Base-by-base conservation (phyloP, 306 rosid genomes). In the Carpinus viminea region DNA sequence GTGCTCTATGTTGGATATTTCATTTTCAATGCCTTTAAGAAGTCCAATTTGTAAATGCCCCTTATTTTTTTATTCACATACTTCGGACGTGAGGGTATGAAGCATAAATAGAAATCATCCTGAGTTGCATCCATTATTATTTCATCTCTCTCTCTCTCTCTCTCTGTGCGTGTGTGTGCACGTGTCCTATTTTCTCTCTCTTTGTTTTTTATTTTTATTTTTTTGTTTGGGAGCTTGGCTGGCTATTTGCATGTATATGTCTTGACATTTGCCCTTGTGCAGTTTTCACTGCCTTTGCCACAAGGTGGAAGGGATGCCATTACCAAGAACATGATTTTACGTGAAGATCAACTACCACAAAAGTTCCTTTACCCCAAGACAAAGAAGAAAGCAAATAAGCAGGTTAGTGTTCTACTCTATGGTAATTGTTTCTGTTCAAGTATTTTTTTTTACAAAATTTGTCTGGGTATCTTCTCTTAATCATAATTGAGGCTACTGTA, bases 291-390 rank as follows among this genome's bases (percentile, higher is more conserved):
- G 74, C 99, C 98, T 80, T 77, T 87, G 61, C 98, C 99, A 56
- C 89, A 86, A 78, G 96, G 99, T 47, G 98, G 99, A 82, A 87
- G 99, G 78, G 90, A 90, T 52, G 97, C 97, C 53, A 84, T 93
- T 28, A 79, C 98, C 64, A 93, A 93, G 85, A 93, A 93, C 78
- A 87, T 86, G 57, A 85, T 96, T 80, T 88, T 96, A 77, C 97
- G 99, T 38, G 99, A 96, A 85, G 99, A 96, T 88, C 99, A 96
- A 87, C 92, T 96, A 66, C 98, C 98, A 60, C 96, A 91, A 7
- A 90, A 91, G 88, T 84, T 82, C 34, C 96, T 96, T 74, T 74
- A 96, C 82, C 97, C 98, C 60, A 91, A 87, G 83, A 88, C 90
- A 26, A 95, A 85, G 89, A 95, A 91, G 96, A 95, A 92, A 82